Base-by-base conservation (phyloP, 176 grass and related monocot species). In the Cenchrus americanus region DNA sequence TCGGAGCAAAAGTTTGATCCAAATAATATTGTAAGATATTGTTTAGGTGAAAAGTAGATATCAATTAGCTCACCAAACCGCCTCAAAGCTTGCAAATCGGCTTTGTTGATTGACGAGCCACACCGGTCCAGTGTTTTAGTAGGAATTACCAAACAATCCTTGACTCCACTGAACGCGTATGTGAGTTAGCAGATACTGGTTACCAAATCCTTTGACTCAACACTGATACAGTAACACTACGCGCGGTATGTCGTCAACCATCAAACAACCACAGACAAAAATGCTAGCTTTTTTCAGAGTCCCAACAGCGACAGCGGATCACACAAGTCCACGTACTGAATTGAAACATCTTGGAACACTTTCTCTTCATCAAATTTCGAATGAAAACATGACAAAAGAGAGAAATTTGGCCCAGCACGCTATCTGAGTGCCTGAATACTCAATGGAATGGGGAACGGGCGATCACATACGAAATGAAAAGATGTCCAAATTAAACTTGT, bases 11-110 rank as follows among this genome's bases (percentile, higher is more conserved):
- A 68, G 19, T 69, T 70, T 60, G 12, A 6, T 23, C 23, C 5
- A 30, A 24, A 52, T 7, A 10, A 6, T 41, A 9, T 41, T 8
- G 3, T 17, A 30, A 70, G 47, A 14, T 10, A 83, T 53, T 68
- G 43, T 15, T 78, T 79, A 48, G 83, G 75, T 79, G 66, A 17
- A 17, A 71, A 50, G 65, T 18, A 79, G 43, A 71, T 62, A 43
- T 6, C 41, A 60, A 70, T 71, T 62, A 79, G 83, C 66, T 85
- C 75, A 79, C 65, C 83, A 71, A 78, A 85, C 65, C 12, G 41
- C 41, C 26, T 61, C 51, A 24, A 40, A 58, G 7, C 15, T 2
- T 10, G 10, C 2, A 5, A 37, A 37, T 23, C 7, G 10, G 53
- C 17, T n/a, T n/a, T n/a, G 26, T 2, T 68, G 64, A 50, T n/a